Evolutionary conservation across 306 rosid species (phyloP).

Genomic region (Quercus gilva): DNA sequence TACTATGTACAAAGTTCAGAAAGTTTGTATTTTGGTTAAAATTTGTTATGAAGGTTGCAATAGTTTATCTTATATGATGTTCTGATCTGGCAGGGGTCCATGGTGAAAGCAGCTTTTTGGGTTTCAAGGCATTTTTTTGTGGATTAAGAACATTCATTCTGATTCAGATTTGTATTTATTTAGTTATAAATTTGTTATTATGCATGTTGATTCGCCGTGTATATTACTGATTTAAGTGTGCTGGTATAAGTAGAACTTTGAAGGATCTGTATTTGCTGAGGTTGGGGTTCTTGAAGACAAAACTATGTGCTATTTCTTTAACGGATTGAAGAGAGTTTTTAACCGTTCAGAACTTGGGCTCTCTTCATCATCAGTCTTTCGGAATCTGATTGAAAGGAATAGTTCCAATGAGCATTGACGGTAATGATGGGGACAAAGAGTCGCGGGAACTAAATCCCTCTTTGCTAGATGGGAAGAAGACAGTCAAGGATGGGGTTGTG

Average conservation of each 20-base stretch:
- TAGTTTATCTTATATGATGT: constrained; percentile 10
- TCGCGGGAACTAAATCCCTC: constrained; percentile 32
- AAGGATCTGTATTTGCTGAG: constrained; percentile 6
- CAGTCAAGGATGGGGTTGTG: constrained; percentile 30
- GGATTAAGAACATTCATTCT: constrained; percentile 19
- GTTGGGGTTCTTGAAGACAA: constrained; percentile 28
- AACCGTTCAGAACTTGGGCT: constrained; percentile 31
- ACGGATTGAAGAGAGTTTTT: constrained; percentile 41
- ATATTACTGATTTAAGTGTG: constrained; percentile 20
- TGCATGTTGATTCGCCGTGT: constrained; percentile 8
- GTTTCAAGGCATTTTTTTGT: constrained; percentile 26
- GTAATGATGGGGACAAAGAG: constrained; percentile 37
- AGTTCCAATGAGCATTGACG: constrained; percentile 55
- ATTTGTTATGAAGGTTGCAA: background rate
- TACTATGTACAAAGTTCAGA: background rate
- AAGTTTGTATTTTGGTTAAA: background rate
- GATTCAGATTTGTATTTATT: constrained; percentile 1
- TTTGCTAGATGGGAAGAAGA: constrained; percentile 37
- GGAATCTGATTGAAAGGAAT: constrained; percentile 45
- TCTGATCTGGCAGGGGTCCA: constrained; percentile 32
- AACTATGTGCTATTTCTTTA: constrained; percentile 29
- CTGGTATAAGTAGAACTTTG: constrained; percentile 25
- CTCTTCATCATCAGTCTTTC: constrained; percentile 14
- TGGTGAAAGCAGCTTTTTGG: constrained; percentile 18
- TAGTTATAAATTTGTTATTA: background rate